These are phyloP conservation scores for Candida labiduridarum DNA, from an alignment of 1,139 yeast genomes.

Conservation along the genomic window DNA sequence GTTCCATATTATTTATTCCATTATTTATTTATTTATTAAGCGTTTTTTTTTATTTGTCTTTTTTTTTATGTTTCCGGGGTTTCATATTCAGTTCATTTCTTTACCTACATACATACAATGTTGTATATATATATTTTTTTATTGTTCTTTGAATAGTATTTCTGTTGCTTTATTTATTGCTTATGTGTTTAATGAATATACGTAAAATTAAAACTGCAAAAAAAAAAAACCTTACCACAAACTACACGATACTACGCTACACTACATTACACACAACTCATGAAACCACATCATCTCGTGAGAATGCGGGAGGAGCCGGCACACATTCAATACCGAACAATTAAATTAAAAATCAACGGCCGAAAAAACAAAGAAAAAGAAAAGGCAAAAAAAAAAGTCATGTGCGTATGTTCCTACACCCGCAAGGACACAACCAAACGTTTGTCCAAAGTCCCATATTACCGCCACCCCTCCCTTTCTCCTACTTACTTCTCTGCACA, in stretches of 20 bases:
- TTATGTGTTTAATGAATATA: background rate
- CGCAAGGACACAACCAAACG: background rate
- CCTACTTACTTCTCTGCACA: background rate
- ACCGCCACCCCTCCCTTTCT: background rate
- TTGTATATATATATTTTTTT: background rate
- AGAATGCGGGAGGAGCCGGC: background rate
- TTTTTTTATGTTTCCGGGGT: background rate
- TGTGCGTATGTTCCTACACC: background rate
- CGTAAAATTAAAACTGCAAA: background rate
- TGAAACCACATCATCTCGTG: background rate
- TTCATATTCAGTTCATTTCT: background rate
- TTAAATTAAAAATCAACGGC: no score
- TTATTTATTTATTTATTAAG: background rate
- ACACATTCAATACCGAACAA: background rate
- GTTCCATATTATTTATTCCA: constrained; percentile 2
- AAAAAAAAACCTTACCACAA: background rate
- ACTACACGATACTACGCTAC: background rate
- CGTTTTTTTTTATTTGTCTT: background rate
- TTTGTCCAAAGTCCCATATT: background rate
- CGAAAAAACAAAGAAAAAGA: background rate
- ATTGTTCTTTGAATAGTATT: background rate
- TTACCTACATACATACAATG: background rate
- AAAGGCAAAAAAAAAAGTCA: background rate
- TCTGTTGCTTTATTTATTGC: background rate
- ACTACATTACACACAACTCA: background rate